A percentile compares a stretch with the other conserved stretches of the same genome.
phyloP scores from a whole-genome alignment of 108 stramenopile genomes.

The Nitzschia sp. region DNA sequence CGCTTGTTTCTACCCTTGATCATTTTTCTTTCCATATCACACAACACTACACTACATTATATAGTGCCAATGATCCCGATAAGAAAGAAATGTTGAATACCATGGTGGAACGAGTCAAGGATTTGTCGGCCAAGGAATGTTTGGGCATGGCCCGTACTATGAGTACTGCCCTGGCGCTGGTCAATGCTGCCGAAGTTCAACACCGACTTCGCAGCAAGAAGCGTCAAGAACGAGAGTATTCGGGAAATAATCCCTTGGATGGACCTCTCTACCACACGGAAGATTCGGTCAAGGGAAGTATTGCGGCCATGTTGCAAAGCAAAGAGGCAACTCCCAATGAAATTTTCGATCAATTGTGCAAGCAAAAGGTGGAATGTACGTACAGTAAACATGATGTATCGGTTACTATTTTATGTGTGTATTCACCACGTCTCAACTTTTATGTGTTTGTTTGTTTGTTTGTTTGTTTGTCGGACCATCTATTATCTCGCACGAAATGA shows the following conservation, averaged over 20 bases:
- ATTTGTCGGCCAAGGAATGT: conserved; percentile 56
- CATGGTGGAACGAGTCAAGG: conserved; percentile 59
- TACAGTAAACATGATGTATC: too few relatives aligned
- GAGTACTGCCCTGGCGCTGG: conserved; percentile 70
- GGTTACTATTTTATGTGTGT: not conserved
- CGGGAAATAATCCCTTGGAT: conserved; percentile 13
- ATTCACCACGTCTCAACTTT: not conserved
- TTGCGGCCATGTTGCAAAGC: conserved; percentile 56
- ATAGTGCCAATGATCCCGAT: conserved; percentile 44
- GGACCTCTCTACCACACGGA: conserved; percentile 78
- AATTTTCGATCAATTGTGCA: conserved; percentile 81
- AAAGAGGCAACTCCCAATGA: conserved; percentile 52
- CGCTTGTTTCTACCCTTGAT: too few relatives aligned
- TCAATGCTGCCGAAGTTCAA: conserved; percentile 86
- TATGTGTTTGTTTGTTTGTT: not conserved
- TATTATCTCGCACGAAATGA: not conserved
- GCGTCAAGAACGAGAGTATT: conserved; percentile 27
- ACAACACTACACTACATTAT: too few relatives aligned
- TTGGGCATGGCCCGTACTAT: conserved; percentile 76
- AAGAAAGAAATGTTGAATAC: conserved; percentile 45
- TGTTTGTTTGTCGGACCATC: not conserved
- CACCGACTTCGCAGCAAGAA: conserved; percentile 70
- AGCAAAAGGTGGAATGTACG: conserved; percentile 87
- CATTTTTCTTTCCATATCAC: not conserved
- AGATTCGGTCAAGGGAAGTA: conserved; percentile 76